Evolutionary conservation across 2,329 filamentous ascomycete species (phyloP).

Genomic region (Trichoderma koningiopsis): DNA sequence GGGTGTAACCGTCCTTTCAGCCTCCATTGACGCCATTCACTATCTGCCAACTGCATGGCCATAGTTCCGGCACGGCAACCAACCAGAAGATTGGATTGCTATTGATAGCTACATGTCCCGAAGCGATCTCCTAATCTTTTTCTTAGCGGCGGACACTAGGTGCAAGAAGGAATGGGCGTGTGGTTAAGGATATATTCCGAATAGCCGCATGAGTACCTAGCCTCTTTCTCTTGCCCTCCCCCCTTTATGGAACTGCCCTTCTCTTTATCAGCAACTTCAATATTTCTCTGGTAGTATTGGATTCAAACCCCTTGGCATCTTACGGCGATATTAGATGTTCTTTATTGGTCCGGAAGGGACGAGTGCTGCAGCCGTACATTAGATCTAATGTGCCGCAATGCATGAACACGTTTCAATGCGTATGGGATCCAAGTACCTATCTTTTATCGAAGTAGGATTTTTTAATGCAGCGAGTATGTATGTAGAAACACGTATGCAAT

Average conservation of each 20-base stretch:
- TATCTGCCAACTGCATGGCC: neutral
- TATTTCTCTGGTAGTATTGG: neutral
- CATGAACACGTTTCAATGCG: conserved; percentile 25
- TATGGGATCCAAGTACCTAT: neutral
- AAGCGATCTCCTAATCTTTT: neutral
- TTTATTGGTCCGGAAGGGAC: neutral
- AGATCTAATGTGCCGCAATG: conserved; percentile 13
- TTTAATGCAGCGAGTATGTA: neutral
- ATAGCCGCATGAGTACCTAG: neutral
- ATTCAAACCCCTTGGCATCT: neutral
- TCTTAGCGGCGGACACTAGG: conserved; percentile 14
- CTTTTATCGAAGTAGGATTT: neutral
- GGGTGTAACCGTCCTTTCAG: neutral
- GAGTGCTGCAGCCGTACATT: neutral
- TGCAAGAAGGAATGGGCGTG: neutral
- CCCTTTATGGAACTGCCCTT: neutral
- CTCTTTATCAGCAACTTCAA: neutral
- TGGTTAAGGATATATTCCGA: conserved; percentile 16
- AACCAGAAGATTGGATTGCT: neutral
- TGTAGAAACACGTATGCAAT: neutral
- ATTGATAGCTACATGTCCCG: neutral
- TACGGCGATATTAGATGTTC: neutral
- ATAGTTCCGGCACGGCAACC: neutral
- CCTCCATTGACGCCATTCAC: neutral
- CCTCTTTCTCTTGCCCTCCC: neutral